Conservation (phyloP, 352 stramenopile genomes). For the Phytophthora megakarya region DNA sequence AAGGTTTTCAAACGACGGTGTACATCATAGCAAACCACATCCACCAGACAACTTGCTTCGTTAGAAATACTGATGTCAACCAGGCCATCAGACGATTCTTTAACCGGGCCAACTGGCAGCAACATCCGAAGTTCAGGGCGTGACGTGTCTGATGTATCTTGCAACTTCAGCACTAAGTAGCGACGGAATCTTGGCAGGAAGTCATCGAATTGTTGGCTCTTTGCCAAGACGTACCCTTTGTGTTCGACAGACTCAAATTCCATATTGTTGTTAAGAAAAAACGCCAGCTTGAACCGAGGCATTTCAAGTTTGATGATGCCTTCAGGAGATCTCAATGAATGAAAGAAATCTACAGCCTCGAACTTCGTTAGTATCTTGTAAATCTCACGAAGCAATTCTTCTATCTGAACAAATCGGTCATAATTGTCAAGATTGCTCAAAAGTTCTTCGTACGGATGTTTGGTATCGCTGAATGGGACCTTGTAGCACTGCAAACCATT, state of each 20-base stretch:
- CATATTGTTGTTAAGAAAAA: conserved; percentile 29
- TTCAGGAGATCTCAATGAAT: conserved; percentile 28
- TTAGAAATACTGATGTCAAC: conserved; percentile 29
- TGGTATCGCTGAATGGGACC: conserved; percentile 37
- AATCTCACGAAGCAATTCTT: conserved; percentile 13
- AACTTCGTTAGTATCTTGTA: conserved; percentile 44
- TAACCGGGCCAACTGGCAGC: conserved; percentile 38
- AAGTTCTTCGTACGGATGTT: conserved; percentile 18
- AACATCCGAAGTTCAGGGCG: conserved; percentile 35
- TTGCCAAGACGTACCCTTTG: conserved; percentile 43
- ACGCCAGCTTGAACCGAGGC: conserved; percentile 47
- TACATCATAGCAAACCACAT: conserved; percentile 35
- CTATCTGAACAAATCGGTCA: conserved; percentile 28
- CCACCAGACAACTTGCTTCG: conserved; percentile 17
- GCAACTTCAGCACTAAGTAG: conserved; percentile 42
- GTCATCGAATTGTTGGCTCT: conserved; percentile 45
- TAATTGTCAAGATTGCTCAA: conserved; percentile 22
- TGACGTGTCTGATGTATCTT: conserved; percentile 15
- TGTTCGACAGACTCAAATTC: conserved; percentile 42
- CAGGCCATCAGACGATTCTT: conserved; percentile 8
- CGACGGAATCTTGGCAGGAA: conserved; percentile 43
- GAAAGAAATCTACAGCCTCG: conserved; percentile 39
- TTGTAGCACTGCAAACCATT: conserved; percentile 33
- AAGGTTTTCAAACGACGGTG: conserved; percentile 43
- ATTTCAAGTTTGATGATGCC: conserved; percentile 43